A percentile compares a stretch with the other conserved stretches of the same genome.
Evolutionary conservation across 1,139 yeast genomes (phyloP).

Genomic region (Saccharomyces hybrid): DNA sequence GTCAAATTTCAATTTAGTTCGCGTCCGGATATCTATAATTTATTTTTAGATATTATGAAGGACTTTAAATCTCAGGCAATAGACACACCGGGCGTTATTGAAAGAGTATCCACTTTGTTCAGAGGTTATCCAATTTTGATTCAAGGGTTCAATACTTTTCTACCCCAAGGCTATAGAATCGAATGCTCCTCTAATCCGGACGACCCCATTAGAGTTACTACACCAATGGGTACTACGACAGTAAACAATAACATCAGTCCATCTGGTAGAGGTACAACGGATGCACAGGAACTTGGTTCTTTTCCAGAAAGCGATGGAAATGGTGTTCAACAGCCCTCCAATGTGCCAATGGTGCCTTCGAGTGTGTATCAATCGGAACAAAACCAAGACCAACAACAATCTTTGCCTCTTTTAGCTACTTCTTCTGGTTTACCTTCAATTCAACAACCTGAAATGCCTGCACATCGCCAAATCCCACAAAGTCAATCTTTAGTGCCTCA

Average conservation of each 20-base stretch:
- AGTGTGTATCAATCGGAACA: conserved; percentile 1
- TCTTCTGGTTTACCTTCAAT: background rate
- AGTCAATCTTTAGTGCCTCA: conserved; percentile 3
- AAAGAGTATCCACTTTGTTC: conserved; percentile 82
- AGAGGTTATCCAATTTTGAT: conserved; percentile 89
- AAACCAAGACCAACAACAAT: conserved; percentile 7
- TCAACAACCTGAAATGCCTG: background rate
- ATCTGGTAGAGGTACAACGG: background rate
- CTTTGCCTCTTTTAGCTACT: background rate
- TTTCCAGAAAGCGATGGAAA: background rate
- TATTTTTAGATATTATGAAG: conserved; percentile 94
- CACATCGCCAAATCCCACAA: background rate
- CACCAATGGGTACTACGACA: conserved; percentile 81
- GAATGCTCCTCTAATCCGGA: conserved; percentile 86
- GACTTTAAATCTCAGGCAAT: conserved; percentile 94
- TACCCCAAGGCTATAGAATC: conserved; percentile 94
- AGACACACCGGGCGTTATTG: conserved; percentile 98
- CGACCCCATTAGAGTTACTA: conserved; percentile 90
- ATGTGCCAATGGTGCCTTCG: conserved; percentile 8
- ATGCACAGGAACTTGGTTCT: background rate
- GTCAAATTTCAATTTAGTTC: conserved; percentile 87
- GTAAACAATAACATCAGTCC: conserved; percentile 5
- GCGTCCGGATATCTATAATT: conserved; percentile 94
- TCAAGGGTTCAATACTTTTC: conserved; percentile 94
- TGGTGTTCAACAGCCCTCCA: conserved; percentile 3